Base-by-base conservation (phyloP, 2,329 filamentous ascomycete species). In the Colletotrichum godetiae region DNA sequence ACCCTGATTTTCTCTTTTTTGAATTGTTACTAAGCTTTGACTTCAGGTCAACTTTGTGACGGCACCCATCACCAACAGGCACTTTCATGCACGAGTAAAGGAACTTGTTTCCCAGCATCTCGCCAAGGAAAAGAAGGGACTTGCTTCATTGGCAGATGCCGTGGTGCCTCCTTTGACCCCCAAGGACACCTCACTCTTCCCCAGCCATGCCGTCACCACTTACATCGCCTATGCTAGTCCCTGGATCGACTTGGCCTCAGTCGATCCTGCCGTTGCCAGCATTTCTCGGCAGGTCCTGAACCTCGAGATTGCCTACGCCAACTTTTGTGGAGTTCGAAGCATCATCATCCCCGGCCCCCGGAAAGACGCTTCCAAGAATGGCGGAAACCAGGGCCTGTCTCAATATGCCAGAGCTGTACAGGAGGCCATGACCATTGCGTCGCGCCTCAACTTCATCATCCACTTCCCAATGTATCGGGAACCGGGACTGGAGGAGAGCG, bases 261-360 rank as follows among this genome's bases (percentile, higher is more conserved):
- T 91, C 1, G 93, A 98, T 81, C 94, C 95, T 7, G 83, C 96
- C 75, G 92, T 98, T 75, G 92, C 95, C 8, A 94, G 94, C 81
- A 89, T 98, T 72, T 98, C 96, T 46, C 91, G 94, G 57, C 96
- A 98, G 83, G 93, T 97, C 7, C 87, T 99, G 75, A 95, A 95
- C 80, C 88, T 98, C 52, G 97, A 99, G 81, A 89, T 98, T 60
- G 94, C 95, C 61, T 99, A 98, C 84, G 97, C 97, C 75, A 95
- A 95, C 75, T 99, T 98, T 84, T 98, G 95, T 79, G 97, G 97
- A 46, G 89, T 97, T 60, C 91, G 92, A 68, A 97, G 93, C 82
- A 88, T 98, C 72, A 86, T 98, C 63, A 87, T 99, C 35, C 92
- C 93, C 1, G 95, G 95, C 0, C 97, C 97, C 3, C 89, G 89